Evolutionary conservation across 2,329 filamentous ascomycete genomes (phyloP).

Genomic region (Thielaviopsis cerberus): DNA sequence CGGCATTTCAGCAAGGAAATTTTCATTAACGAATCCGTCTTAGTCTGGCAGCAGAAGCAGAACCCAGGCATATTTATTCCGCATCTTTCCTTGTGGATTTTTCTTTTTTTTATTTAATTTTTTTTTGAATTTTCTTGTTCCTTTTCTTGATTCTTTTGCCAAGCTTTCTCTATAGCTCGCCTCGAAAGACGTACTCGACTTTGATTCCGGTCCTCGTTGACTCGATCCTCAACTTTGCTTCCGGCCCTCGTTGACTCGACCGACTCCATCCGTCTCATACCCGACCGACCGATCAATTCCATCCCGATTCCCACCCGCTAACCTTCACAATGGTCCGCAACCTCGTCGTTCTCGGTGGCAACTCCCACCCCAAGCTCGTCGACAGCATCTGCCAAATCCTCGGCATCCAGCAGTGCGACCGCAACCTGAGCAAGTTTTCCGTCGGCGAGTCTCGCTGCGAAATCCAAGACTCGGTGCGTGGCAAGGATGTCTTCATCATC

Average conservation of each 20-base stretch:
- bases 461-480: constrained; percentile 87
- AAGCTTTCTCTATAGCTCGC: not conserved
- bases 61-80: not conserved
- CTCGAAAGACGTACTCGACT: not conserved
- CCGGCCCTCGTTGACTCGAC: not conserved
- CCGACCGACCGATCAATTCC: no score
- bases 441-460: constrained; percentile 90
- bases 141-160: not conserved
- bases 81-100: not conserved
- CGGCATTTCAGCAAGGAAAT: no score
- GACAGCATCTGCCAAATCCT: constrained; percentile 77
- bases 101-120: not conserved
- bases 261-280: not conserved
- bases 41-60: not conserved
- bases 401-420: constrained; percentile 66
- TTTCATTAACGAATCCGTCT: not conserved
- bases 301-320: not conserved
- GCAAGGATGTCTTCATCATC: constrained; percentile 97
- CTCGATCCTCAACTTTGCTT: not conserved
- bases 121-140: not conserved
- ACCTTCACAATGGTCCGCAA: constrained; percentile 62
- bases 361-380: constrained; percentile 75
- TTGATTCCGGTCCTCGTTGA: not conserved
- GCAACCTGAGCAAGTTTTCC: constrained; percentile 78
- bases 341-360: constrained; percentile 82